Conservation (phyloP, 805 yeast species). For the Barnettozyma sp. region DNA sequence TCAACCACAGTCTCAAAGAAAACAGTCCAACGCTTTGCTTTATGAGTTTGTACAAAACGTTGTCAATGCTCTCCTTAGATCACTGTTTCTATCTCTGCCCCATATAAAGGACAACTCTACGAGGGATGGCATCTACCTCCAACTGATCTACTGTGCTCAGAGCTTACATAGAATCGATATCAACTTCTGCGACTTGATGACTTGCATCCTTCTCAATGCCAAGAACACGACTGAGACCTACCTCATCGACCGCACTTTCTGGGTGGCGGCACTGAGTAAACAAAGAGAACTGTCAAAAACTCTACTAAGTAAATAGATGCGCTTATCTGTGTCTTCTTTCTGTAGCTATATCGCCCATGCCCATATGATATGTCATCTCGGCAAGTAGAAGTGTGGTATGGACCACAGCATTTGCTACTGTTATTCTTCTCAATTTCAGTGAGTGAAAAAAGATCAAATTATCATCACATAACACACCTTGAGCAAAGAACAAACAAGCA, state of each 20-base stretch:
- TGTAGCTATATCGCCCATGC: too few species aligned
- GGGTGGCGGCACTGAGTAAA: conserved; percentile 26
- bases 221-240: conserved; percentile 8
- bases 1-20: conserved; percentile 9
- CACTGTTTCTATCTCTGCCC: conserved; percentile 26
- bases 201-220: conserved; percentile 31
- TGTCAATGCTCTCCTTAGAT: conserved; percentile 27
- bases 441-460: too few species aligned
- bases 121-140: conserved; percentile 67
- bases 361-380: too few species aligned
- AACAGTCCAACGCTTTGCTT: conserved; percentile 25
- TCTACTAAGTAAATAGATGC: conserved; percentile 1
- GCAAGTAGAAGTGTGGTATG: too few species aligned
- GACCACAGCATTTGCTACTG: too few species aligned
- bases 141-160: conserved; percentile 83
- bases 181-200: conserved; percentile 56
- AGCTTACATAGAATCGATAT: conserved; percentile 67
- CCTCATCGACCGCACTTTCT: conserved; percentile 32
- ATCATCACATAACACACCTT: too few species aligned
- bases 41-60: conserved; percentile 33
- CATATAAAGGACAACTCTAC: conserved; percentile 33
- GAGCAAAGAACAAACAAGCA: too few species aligned
- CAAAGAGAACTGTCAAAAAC: conserved; percentile 8
- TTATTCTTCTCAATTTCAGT: too few species aligned
- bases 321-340: too few species aligned